phyloP scores from a whole-genome alignment of 2,329 filamentous ascomycete genomes.

The Chaetomium olivaceum region DNA sequence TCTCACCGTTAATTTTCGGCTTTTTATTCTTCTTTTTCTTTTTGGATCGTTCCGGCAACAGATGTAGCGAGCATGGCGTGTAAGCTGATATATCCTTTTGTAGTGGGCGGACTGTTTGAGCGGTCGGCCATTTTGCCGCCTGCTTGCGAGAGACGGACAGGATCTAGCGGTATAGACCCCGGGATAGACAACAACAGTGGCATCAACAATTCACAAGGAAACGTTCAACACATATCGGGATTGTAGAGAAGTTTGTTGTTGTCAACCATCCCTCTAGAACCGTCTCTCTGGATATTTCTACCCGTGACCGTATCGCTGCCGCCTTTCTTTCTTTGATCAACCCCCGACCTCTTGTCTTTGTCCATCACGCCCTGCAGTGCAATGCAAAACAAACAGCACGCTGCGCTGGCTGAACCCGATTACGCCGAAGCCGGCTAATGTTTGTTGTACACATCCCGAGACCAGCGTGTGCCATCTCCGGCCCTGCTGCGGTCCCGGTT shows the following conservation, averaged over 20 bases:
- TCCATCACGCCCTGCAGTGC: not conserved
- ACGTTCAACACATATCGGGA: not conserved
- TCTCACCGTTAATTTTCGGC: not conserved
- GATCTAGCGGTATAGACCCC: not conserved
- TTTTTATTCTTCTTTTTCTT: not conserved
- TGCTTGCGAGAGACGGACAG: not conserved
- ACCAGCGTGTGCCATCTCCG: not conserved
- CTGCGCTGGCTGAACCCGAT: not conserved
- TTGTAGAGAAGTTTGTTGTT: not conserved
- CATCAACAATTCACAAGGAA: not conserved
- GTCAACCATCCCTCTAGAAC: not conserved
- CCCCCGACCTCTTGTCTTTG: not conserved
- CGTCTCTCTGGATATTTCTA: not conserved
- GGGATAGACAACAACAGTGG: conserved; percentile 4
- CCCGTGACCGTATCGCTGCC: not conserved
- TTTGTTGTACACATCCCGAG: conserved; percentile 8
- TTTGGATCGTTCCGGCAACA: conserved; percentile 11
- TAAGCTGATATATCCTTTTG: conserved; percentile 13
- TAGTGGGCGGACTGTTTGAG: conserved; percentile 7
- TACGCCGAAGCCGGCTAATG: conserved; percentile 7
- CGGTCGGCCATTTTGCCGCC: not conserved
- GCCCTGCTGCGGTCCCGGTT: not conserved
- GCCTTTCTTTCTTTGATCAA: not conserved
- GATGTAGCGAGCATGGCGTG: conserved; percentile 13
- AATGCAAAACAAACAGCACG: conserved; percentile 1